Percentiles rank a stretch among this genome's conserved stretches.
Conservation (phyloP, 768 basidiomycete species). For the Kwoniella sp. region DNA sequence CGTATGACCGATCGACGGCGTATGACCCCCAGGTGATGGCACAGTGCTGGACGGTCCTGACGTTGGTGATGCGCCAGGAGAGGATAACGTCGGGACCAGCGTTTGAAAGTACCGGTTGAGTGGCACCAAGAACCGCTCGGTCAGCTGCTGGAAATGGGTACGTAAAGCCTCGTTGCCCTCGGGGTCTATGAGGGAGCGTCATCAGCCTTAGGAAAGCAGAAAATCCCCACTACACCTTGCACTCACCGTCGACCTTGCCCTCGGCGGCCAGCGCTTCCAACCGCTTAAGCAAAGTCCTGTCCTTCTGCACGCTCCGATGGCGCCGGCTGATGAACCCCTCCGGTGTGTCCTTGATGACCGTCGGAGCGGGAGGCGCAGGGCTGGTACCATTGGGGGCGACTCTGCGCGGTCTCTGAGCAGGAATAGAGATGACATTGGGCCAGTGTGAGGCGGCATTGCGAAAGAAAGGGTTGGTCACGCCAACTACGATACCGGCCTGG, state of each 20-base stretch:
- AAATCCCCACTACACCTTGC: background rate
- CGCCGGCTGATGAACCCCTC: conserved; percentile 54
- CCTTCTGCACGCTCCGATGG: conserved; percentile 79
- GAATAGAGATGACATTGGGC: conserved; percentile 49
- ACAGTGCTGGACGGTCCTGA: background rate
- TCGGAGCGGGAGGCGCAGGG: conserved; percentile 7
- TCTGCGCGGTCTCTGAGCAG: conserved; percentile 14
- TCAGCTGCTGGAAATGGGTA: conserved; percentile 76
- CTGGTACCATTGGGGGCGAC: conserved; percentile 8
- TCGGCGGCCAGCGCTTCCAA: conserved; percentile 56
- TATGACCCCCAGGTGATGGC: background rate
- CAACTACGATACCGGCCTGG: conserved; percentile 46
- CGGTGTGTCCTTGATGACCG: conserved; percentile 25
- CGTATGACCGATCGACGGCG: background rate
- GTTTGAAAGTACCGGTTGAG: conserved; percentile 75
- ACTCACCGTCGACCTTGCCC: conserved; percentile 47
- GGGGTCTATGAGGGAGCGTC: conserved; percentile 52
- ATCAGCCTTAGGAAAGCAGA: background rate
- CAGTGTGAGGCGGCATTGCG: conserved; percentile 50
- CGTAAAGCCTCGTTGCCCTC: conserved; percentile 61
- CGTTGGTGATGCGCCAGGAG: conserved; percentile 4
- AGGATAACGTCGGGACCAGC: conserved; percentile 31
- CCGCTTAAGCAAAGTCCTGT: conserved; percentile 66
- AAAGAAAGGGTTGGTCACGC: conserved; percentile 51
- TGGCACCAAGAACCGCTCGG: conserved; percentile 79